Conservation (phyloP, 768 basidiomycete genomes). For the Russula vinacea region DNA sequence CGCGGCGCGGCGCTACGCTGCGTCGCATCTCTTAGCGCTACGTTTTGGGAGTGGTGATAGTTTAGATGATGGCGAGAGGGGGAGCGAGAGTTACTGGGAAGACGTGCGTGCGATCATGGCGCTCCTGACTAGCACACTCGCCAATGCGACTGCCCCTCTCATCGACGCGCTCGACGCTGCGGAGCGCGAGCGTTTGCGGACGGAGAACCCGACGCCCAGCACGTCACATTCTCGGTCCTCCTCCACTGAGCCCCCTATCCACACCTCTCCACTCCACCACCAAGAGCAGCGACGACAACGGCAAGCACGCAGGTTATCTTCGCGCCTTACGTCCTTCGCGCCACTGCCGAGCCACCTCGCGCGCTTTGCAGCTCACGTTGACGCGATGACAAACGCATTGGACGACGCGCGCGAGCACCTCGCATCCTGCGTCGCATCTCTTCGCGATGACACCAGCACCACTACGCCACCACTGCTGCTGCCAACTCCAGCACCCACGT, state of each 20-base stretch:
- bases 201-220: slow-evolving; percentile 47
- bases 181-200: slow-evolving; percentile 51
- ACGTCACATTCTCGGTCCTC: slow-evolving; percentile 17
- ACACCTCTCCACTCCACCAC: background rate
- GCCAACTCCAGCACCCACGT: background rate
- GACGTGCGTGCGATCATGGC: slow-evolving; percentile 74
- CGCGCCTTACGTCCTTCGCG: slow-evolving; percentile 53
- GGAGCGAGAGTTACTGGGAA: slow-evolving; percentile 69
- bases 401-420: slow-evolving; percentile 69
- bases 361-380: slow-evolving; percentile 70
- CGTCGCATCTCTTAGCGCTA: slow-evolving; percentile 74
- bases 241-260: slow-evolving; percentile 1
- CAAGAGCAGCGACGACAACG: slow-evolving; percentile 1
- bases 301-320: slow-evolving; percentile 27
- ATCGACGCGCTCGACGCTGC: slow-evolving; percentile 59
- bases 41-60: slow-evolving; percentile 49
- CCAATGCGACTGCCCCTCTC: slow-evolving; percentile 61
- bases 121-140: slow-evolving; percentile 62
- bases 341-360: slow-evolving; percentile 68
- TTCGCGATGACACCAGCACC: slow-evolving; percentile 41
- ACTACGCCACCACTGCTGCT: background rate
- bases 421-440: slow-evolving; percentile 55
- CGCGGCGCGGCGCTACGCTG: slow-evolving; percentile 71
- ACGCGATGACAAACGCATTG: slow-evolving; percentile 63
- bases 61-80: slow-evolving; percentile 32